Base-by-base conservation (phyloP, 1,139 yeast species). In the Candida pseudoviswanathii region DNA sequence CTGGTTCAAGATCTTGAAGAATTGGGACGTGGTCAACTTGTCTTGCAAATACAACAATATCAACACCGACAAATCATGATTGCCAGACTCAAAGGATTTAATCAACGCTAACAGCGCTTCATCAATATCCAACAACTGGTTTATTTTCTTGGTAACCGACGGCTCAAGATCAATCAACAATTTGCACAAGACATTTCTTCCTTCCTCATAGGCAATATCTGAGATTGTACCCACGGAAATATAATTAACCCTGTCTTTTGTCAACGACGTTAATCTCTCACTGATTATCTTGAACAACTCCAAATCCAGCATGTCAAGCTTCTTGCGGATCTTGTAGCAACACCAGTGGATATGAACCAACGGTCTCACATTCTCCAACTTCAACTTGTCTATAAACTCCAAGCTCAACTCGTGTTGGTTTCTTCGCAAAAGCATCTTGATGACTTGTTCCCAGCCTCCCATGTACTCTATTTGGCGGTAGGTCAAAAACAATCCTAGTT, bases 321-420 rank as follows among this genome's bases (percentile, higher is more conserved):
- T 82, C 40, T 73, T 67, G 49, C 78, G 80, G 26, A 90, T 82
- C 59, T 89, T 88, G 37, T 79, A 72, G 52, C 87, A 82, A 16
- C 97, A 94, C 98, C 98, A 94, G 56, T 86, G 81, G 1, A 84
- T 76, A 58, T 85, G 88, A 0, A 92, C 79, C 25, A 70, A 61
- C 51, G 82, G 85, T 39, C 73, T 71, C 5, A 88, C 82, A 30
- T 68, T 61, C 4, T 62, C 58, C 11, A 84, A 60, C 7, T 73
- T 66, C 47, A 87, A 66, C 40, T 80, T 70, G 10, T 78, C 78
- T 6, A 86, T 78, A 2, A 91, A 71, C 53, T 84, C 80, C 42
- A 89, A 67, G 0, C 94, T 84, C 39, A 89, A 72, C 7, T 79
- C 76, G 64, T 87, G 89, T 55, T 80, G 73, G 36, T 82, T 79